Percentiles rank a stretch among this genome's conserved stretches.
phyloP scores from a whole-genome alignment of 1,284 basidiomycete species.

The Trichosporon faecale region DNA sequence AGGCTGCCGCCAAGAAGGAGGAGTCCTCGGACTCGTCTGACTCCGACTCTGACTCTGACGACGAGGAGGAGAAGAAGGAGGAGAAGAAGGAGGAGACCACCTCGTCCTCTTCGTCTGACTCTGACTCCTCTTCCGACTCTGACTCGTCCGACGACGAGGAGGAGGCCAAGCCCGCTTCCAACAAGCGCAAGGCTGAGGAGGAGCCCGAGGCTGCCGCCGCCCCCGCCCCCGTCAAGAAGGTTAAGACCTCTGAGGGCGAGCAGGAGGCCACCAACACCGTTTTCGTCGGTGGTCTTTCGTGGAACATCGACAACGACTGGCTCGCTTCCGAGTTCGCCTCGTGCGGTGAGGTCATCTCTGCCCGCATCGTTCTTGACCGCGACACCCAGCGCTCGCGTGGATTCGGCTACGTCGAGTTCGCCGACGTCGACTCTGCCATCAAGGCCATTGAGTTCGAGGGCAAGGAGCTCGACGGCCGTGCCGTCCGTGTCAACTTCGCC shows the following conservation, averaged over 20 bases:
- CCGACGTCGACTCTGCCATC: slow-evolving; percentile 61
- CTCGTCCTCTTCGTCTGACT: slow-evolving; percentile 2
- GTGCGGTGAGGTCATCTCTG: slow-evolving; percentile 82
- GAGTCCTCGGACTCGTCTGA: slow-evolving; percentile 21
- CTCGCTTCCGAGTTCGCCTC: slow-evolving; percentile 84
- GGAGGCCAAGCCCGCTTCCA: slow-evolving; percentile 47
- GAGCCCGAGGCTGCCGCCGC: slow-evolving; percentile 59
- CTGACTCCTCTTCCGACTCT: slow-evolving; percentile 26
- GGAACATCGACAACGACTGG: slow-evolving; percentile 98
- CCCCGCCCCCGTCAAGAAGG: slow-evolving; percentile 64
- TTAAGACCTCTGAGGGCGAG: slow-evolving; percentile 38
- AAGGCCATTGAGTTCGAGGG: slow-evolving; percentile 72
- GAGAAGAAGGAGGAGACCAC: slow-evolving; percentile 16
- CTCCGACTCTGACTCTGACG: slow-evolving; percentile 25
- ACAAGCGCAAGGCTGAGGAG: slow-evolving; percentile 53
- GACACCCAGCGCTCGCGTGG: slow-evolving; percentile 81
- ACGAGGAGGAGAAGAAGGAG: slow-evolving; percentile 28
- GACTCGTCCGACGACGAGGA: slow-evolving; percentile 38
- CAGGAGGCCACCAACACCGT: slow-evolving; percentile 64
- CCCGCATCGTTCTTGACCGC: slow-evolving; percentile 87
- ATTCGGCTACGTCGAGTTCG: slow-evolving; percentile 93
- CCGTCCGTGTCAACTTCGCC: slow-evolving; percentile 81
- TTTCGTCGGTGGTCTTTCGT: slow-evolving; percentile 91
- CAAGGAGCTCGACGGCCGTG: slow-evolving; percentile 87
- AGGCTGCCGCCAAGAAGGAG: slow-evolving; percentile 28